Percentiles rank a stretch among this genome's conserved stretches.
Evolutionary conservation across 1,284 basidiomycete species (phyloP).

Genomic region (Cryptococcus wingfieldii): DNA sequence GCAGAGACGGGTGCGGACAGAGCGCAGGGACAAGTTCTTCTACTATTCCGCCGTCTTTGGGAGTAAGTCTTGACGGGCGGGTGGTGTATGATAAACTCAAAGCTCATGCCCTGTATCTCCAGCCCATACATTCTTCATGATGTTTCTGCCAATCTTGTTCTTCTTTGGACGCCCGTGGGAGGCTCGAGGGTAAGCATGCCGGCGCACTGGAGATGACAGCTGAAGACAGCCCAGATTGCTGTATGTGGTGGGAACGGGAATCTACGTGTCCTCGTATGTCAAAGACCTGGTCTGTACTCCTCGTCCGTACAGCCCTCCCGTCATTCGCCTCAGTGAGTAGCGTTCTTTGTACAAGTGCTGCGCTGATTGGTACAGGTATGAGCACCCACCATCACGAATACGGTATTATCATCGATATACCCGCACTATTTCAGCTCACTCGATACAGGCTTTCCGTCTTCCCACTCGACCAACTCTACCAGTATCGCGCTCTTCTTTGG

Average conservation of each 20-base stretch:
- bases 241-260: slow-evolving; percentile 71
- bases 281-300: slow-evolving; percentile 91
- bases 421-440: slow-evolving; percentile 1
- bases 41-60: slow-evolving; percentile 84
- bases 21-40: slow-evolving; percentile 79
- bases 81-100: not conserved
- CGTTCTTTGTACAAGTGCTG: not conserved
- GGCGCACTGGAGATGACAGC: not conserved
- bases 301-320: slow-evolving; percentile 83
- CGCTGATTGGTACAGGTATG: slow-evolving; percentile 57
- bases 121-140: slow-evolving; percentile 92
- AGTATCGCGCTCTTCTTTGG: slow-evolving; percentile 75
- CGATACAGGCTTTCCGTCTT: slow-evolving; percentile 81
- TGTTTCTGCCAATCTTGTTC: slow-evolving; percentile 63
- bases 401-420: slow-evolving; percentile 18
- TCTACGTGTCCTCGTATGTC: slow-evolving; percentile 74
- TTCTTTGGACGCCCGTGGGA: not conserved
- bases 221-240: slow-evolving; percentile 54
- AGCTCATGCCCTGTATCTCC: not conserved
- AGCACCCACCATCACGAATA: slow-evolving; percentile 65
- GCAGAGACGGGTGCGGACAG: slow-evolving; percentile 64
- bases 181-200: slow-evolving; percentile 63
- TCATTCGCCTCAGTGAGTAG: slow-evolving; percentile 62
- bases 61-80: slow-evolving; percentile 42
- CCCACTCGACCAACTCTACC: slow-evolving; percentile 86